Conservation (phyloP, 73 alveolate species). For the Paramecium tetraurelia region DNA sequence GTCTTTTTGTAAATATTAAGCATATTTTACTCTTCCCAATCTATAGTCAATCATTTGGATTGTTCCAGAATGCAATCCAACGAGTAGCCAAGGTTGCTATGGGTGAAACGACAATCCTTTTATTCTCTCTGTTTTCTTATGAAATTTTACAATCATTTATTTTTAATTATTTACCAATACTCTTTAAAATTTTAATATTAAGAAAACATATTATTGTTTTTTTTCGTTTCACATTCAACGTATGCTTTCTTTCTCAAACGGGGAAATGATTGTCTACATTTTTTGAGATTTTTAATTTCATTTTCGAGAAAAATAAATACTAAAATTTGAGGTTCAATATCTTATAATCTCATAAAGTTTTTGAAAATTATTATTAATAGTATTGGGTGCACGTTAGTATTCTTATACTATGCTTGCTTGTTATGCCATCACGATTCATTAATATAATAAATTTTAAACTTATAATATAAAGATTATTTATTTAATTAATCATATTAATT, state of each 20-base stretch:
- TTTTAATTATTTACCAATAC: background rate
- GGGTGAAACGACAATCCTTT: slow-evolving; percentile 98
- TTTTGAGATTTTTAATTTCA: no score
- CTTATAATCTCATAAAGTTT: background rate
- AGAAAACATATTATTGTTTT: background rate
- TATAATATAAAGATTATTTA: background rate
- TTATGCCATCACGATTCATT: background rate
- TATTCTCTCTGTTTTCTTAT: slow-evolving; percentile 95
- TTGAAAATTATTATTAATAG: no score
- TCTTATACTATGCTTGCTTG: no score
- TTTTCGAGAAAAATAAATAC: background rate
- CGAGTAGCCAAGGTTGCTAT: slow-evolving; percentile 96
- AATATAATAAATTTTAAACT: background rate
- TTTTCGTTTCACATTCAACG: background rate
- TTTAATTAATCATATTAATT: background rate
- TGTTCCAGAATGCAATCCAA: slow-evolving; percentile 89
- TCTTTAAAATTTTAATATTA: background rate
- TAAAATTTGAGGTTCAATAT: no score
- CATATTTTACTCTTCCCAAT: slow-evolving; percentile 59
- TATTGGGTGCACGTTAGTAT: no score
- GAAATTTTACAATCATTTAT: slow-evolving; percentile 91
- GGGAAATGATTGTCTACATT: no score
- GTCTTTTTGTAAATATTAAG: slow-evolving; percentile 52
- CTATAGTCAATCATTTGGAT: slow-evolving; percentile 96
- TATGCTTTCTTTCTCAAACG: no score